Evolutionary conservation across 441 rosid genomes (phyloP).

Genomic region (Manihot esculenta): DNA sequence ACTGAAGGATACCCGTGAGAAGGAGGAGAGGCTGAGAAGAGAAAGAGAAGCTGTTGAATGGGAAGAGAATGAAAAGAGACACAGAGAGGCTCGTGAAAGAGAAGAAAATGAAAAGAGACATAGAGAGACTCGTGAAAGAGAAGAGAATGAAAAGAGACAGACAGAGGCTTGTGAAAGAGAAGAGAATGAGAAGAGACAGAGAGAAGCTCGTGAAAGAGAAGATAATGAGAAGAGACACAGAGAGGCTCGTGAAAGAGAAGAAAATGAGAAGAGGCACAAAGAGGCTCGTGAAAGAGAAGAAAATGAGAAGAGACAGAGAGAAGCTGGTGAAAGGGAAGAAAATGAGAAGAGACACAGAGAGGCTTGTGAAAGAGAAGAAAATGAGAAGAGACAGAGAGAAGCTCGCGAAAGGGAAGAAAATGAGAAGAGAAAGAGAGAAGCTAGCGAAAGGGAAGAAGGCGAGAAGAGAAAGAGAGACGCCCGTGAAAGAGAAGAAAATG

Average conservation of each 20-base stretch:
- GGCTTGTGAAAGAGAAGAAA: constrained; percentile 43
- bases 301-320: constrained; percentile 29
- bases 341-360: constrained; percentile 26
- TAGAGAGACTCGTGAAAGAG: constrained; percentile 8
- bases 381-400: constrained; percentile 33
- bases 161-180: constrained; percentile 20
- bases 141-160: constrained; percentile 29
- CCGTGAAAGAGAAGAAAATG: constrained; percentile 31
- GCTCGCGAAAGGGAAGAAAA: constrained; percentile 42
- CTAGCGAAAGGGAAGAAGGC: constrained; percentile 34
- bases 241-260: constrained; percentile 38
- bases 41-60: constrained; percentile 28
- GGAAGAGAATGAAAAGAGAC: constrained; percentile 40
- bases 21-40: constrained; percentile 34
- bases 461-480: constrained; percentile 34
- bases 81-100: too few species aligned
- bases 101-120: too few species aligned
- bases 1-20: constrained; percentile 37
- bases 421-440: constrained; percentile 34
- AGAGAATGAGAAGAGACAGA: constrained; percentile 23
- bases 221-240: constrained; percentile 32
- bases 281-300: constrained; percentile 32
- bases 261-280: constrained; percentile 35
- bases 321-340: constrained; percentile 22
- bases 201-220: constrained; percentile 39